These are phyloP conservation scores for Pseudogymnoascus sp. DNA, from an alignment of 2,329 filamentous ascomycete species.

Conservation along the genomic window DNA sequence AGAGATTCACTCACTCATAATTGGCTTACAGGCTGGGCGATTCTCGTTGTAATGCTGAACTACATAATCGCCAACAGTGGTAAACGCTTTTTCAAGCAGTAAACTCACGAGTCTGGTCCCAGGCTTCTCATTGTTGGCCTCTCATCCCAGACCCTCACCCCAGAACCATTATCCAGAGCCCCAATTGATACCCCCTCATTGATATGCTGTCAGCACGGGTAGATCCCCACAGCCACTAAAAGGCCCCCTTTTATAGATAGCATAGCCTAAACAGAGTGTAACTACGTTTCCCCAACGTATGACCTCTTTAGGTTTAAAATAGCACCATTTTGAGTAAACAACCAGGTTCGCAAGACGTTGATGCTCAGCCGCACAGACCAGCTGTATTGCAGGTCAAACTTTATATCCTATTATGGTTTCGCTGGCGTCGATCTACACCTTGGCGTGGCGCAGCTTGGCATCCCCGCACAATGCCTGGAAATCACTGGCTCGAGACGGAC, in stretches of 20 bases:
- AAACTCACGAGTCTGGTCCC: background rate
- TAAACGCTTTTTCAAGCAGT: background rate
- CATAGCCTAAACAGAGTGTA: background rate
- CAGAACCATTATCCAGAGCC: too few relatives aligned
- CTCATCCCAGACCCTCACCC: background rate
- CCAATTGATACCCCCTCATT: background rate
- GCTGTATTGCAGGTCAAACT: background rate
- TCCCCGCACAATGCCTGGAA: background rate
- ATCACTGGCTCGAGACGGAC: background rate
- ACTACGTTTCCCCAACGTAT: background rate
- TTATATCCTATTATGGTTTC: constrained; percentile 2
- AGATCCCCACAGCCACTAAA: background rate
- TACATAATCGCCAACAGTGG: background rate
- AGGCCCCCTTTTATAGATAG: background rate
- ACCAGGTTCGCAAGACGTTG: background rate
- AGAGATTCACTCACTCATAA: background rate
- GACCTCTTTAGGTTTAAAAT: background rate
- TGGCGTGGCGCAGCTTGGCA: constrained; percentile 3
- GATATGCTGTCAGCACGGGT: background rate
- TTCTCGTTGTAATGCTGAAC: background rate
- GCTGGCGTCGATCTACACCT: background rate
- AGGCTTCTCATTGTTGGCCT: background rate
- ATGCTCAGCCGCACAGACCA: background rate
- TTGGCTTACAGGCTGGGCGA: background rate
- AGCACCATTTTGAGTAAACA: background rate